These are phyloP conservation scores for Breviolum minutum DNA, from an alignment of 73 alveolate species.

Conservation along the genomic window DNA sequence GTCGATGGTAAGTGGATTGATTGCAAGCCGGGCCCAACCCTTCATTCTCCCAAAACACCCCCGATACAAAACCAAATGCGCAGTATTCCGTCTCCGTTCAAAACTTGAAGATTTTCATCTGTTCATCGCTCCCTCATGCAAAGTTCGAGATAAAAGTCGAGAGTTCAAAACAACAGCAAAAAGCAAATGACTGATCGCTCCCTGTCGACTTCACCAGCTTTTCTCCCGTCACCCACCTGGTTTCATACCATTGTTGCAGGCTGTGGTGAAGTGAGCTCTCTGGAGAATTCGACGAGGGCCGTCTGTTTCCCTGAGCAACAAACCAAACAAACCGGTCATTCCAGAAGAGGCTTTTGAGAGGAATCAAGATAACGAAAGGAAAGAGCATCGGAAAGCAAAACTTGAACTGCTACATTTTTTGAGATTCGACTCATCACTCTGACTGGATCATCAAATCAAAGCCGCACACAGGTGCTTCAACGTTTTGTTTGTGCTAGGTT, in stretches of 20 bases:
- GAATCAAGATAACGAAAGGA: neutral
- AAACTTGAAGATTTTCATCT: too few relatives aligned
- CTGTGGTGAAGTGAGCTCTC: constrained; percentile 60
- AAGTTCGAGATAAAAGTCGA: too few relatives aligned
- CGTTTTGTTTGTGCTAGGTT: neutral
- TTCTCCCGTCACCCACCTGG: constrained; percentile 38
- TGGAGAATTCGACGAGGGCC: constrained; percentile 36
- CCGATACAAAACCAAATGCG: too few relatives aligned
- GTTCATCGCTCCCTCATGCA: too few relatives aligned
- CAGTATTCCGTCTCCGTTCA: too few relatives aligned
- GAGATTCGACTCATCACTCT: neutral
- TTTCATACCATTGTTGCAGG: constrained; percentile 35
- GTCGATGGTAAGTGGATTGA: too few relatives aligned
- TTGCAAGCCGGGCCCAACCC: too few relatives aligned
- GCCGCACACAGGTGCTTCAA: neutral
- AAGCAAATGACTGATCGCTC: neutral
- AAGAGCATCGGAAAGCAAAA: neutral
- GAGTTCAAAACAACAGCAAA: too few relatives aligned
- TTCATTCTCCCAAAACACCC: too few relatives aligned
- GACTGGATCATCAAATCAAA: too few relatives aligned
- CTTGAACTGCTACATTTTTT: neutral
- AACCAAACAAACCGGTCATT: too few relatives aligned
- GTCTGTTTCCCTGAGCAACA: constrained; percentile 20
- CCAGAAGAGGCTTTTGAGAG: too few relatives aligned
- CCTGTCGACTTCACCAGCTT: neutral